A percentile compares a stretch with the other conserved stretches of the same genome.
These are phyloP conservation scores for Trichoderma koningii DNA, from an alignment of 2,329 filamentous ascomycete genomes.

Conservation along the genomic window DNA sequence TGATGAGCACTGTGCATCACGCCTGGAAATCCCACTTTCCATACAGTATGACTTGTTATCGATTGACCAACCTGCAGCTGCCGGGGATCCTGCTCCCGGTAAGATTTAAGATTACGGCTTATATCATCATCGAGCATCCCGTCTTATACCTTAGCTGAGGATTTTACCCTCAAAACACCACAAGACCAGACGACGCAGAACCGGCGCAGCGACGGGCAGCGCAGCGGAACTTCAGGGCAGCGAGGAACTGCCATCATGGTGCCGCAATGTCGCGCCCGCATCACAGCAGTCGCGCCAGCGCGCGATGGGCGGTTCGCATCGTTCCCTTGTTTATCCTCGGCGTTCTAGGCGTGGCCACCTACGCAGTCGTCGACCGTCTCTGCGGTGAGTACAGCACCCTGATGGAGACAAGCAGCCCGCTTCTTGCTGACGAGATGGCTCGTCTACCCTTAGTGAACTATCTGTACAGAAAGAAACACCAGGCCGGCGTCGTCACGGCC, in stretches of 20 bases:
- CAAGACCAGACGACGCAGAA: background rate
- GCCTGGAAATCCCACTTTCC: accelerated
- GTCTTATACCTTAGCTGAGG: background rate
- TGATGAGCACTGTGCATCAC: background rate
- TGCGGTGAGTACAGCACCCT: constrained; percentile 59
- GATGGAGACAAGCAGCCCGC: background rate
- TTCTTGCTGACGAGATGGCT: background rate
- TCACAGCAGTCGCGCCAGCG: constrained; percentile 36
- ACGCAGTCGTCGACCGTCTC: constrained; percentile 66
- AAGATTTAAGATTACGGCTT: background rate
- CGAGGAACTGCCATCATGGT: constrained; percentile 32
- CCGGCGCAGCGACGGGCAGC: background rate
- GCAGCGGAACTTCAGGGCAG: background rate
- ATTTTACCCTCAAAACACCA: background rate
- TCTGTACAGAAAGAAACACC: constrained; percentile 56
- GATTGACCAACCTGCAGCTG: background rate
- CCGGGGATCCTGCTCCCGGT: background rate
- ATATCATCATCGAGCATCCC: background rate
- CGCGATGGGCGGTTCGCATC: constrained; percentile 50
- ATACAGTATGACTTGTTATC: background rate
- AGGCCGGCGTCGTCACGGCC: constrained; percentile 61
- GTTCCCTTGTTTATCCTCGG: constrained; percentile 71
- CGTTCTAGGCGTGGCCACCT: constrained; percentile 69
- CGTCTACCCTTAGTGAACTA: constrained; percentile 59
- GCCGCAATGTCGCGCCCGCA: constrained; percentile 39